Base-by-base conservation (phyloP, 2,329 filamentous ascomycete genomes). In the Claviceps purpurea region DNA sequence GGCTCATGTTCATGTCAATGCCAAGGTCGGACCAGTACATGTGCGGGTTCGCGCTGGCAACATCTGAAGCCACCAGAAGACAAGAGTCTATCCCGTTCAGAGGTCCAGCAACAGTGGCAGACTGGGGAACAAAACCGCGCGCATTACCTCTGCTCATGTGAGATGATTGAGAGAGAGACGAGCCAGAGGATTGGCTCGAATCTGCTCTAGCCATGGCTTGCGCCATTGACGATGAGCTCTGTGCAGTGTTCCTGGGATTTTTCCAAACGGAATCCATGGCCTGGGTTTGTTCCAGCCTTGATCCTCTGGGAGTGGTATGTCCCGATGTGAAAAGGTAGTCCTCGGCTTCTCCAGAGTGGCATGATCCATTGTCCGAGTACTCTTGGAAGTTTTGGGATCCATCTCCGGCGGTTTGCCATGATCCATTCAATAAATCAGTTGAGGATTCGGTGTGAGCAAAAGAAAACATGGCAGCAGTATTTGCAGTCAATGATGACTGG, bases 391-490 rank as follows among this genome's bases (percentile, higher is more conserved):
- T 77, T 73, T 79, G 77, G 76, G 74, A 61, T 62, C 75, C 76
- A 74, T 81, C 77, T 71, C 69, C 69, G 71, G 75, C 68, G 63
- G 73, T 63, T 60, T 73, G 76, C 77, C 77, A 81, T 62, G 75
- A 71, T 70, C 74, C 71, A 60, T 66, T 66, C 55, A 77, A 70
- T 65, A 76, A 72, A 72, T 78, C 76, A 63, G 73, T 60, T 65
- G 74, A 69, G 71, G 75, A 74, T 76, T 74, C 77, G 74, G 76
- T 75, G 64, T 78, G 76, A 73, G 73, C 73, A 68, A 75, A 78
- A 69, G 75, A 71, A 74, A 78, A 77, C 65, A 77, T 72, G 65
- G 73, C 73, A 58, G 68, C 68, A 52, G 73, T 63, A 66, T 64
- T 70, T 61, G 73, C 66, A 61, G 73, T 65, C 69, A 79, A 70